Evolutionary conservation across 2,329 filamentous ascomycete genomes (phyloP), one percentile per base, ranked within the genome.

Genomic region (Phialophora verrucosa): DNA sequence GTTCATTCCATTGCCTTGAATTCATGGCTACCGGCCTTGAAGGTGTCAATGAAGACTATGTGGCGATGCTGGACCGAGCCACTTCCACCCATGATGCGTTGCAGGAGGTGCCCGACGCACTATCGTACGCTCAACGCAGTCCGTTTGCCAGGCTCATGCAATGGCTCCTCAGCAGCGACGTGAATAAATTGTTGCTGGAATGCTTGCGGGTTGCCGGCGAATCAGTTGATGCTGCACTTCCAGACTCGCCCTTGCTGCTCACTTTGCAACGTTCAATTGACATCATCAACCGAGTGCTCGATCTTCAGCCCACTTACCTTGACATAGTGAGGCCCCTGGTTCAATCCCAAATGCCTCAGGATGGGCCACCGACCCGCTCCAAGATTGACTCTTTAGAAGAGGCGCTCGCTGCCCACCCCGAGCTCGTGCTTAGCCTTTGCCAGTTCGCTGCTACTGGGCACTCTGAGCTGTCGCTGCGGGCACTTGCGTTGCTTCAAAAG

Each of bases 101-200:
- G 11, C 64, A 65, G 47, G 69, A 69, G 4, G 44, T 59, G 31
- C 61, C 65, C 20, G 47, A 47, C 20, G 54, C 66, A 49, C 84
- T 94, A 32, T 86, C 67, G 83, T 99, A 99, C 75, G 88, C 95
- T 65, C 87, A 88, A 27, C 85, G 97, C 61, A 96, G 99, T 79
- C 94, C 96, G 0, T 99, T 98, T 74, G 89, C 91, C 2, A 88
- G 96, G 66, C 90, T 96, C 17, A 97, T 98, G 91, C 95, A 99
- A 75, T 98, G 95, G 93, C 87, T 99, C 79, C 97, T 96, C 78
- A 97, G 96, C 75, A 92, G 96, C 74, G 92, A 90, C 70, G 91
- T 97, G 25, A 87, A 96, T 73, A 87, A 86, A 70, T 87, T 90
- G 14, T 80, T 99, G 1, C 94, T 97, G 77, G 84, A 87, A 64